phyloP scores from a whole-genome alignment of 2,329 filamentous ascomycete genomes.

The Colletotrichum somersetense region DNA sequence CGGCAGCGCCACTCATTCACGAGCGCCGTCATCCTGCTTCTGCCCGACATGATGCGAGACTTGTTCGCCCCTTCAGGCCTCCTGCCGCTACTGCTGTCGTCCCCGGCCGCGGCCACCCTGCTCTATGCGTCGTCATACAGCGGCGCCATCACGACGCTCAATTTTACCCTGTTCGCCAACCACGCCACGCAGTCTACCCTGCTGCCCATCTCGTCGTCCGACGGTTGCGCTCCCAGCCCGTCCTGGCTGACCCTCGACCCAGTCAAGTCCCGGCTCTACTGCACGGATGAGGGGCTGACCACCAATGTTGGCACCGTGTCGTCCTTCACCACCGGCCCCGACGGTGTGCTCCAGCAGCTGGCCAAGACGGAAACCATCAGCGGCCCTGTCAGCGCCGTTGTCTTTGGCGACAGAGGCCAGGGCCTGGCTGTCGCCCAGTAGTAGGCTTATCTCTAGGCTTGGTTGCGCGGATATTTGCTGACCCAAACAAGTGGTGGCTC shows the following conservation, averaged over 20 bases:
- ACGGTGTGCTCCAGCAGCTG: constrained; percentile 56
- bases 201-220: constrained; percentile 56
- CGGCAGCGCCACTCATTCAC: constrained; percentile 11
- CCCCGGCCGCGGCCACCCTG: constrained; percentile 52
- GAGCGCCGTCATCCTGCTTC: constrained; percentile 1
- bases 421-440: constrained; percentile 61
- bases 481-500: constrained; percentile 52
- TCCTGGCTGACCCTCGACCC: constrained; percentile 72
- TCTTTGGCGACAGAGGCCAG: constrained; percentile 57
- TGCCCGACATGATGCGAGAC: constrained; percentile 42
- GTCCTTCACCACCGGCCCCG: constrained; percentile 52
- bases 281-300: constrained; percentile 68
- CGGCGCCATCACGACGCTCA: constrained; percentile 62
- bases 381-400: constrained; percentile 59
- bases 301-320: constrained; percentile 62
- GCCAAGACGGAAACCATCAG: constrained; percentile 50
- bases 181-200: constrained; percentile 51
- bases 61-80: constrained; percentile 35
- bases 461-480: constrained; percentile 2
- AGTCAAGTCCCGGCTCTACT: constrained; percentile 65
- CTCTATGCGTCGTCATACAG: constrained; percentile 64
- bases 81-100: constrained; percentile 41
- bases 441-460: constrained; percentile 50
- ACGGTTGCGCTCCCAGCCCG: constrained; percentile 65
- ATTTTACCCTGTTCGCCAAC: constrained; percentile 51